Percentiles rank a stretch among this genome's conserved stretches.
Evolutionary conservation across 805 yeast genomes (phyloP).

Genomic region (Lachancea thermotolerans): DNA sequence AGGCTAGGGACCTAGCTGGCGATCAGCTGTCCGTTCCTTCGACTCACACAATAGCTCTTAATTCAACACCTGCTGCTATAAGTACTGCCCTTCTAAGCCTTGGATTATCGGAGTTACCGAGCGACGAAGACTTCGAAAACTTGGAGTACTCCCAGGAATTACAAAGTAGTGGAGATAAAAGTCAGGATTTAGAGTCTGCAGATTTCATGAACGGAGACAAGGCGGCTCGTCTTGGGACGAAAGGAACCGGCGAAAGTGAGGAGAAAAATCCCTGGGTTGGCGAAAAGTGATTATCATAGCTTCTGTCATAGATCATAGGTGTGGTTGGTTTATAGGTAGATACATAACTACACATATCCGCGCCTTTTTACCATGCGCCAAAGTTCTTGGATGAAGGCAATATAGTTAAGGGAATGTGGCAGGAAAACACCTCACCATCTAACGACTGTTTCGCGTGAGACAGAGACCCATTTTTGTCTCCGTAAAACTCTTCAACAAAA

Average conservation of each 20-base stretch:
- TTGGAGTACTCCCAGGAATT: background rate
- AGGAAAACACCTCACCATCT: slow-evolving; percentile 37
- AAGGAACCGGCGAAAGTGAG: background rate
- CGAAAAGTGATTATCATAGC: background rate
- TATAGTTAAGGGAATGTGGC: slow-evolving; percentile 40
- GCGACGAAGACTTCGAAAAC: slow-evolving; percentile 3
- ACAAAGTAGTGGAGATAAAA: too few relatives aligned
- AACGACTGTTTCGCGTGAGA: slow-evolving; percentile 30
- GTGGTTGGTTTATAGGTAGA: background rate
- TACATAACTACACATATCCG: background rate
- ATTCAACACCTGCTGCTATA: slow-evolving; percentile 12
- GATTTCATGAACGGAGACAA: too few relatives aligned
- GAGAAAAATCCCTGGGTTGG: background rate
- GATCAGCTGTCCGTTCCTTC: background rate
- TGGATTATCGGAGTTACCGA: slow-evolving; percentile 14
- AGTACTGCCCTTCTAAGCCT: slow-evolving; percentile 21
- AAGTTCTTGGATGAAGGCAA: slow-evolving; percentile 41
- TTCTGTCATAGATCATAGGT: too few relatives aligned
- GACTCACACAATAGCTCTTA: background rate
- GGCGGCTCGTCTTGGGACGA: too few relatives aligned
- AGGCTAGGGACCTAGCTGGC: slow-evolving; percentile 6
- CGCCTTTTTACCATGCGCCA: slow-evolving; percentile 37
- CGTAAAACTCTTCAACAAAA: slow-evolving; percentile 24
- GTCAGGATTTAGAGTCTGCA: too few relatives aligned
- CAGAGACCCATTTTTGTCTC: slow-evolving; percentile 34